Percentiles rank a stretch among this genome's conserved stretches.
These are phyloP conservation scores for Ophiocordyceps unilateralis DNA, from an alignment of 2,329 filamentous ascomycete genomes.

Conservation along the genomic window DNA sequence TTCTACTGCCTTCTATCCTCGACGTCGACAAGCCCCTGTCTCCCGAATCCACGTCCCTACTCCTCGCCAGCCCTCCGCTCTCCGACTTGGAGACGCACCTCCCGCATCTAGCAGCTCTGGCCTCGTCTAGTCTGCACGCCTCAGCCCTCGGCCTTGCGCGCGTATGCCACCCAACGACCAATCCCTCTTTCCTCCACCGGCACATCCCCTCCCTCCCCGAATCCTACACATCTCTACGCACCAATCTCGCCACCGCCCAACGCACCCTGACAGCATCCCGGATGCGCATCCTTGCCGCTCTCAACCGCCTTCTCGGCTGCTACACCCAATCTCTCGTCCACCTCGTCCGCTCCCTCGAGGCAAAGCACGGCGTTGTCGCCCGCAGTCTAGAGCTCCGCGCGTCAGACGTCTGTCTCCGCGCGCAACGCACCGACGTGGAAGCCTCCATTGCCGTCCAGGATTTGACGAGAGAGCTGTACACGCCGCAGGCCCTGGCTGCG, in stretches of 20 bases:
- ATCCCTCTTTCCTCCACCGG: conserved; percentile 41
- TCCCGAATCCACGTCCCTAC: conserved; percentile 18
- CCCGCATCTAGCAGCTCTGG: conserved; percentile 25
- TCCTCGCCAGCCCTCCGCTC: conserved; percentile 34
- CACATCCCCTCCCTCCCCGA: conserved; percentile 30
- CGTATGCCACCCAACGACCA: conserved; percentile 29
- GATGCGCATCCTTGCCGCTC: conserved; percentile 17
- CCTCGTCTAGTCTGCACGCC: conserved; percentile 31
- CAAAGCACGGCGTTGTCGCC: conserved; percentile 35
- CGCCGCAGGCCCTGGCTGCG: conserved; percentile 22
- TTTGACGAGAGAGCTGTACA: conserved; percentile 24
- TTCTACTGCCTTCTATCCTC: conserved; percentile 34
- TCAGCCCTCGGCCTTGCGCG: conserved; percentile 31
- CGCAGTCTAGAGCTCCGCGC: conserved; percentile 34
- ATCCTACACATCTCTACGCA: conserved; percentile 19
- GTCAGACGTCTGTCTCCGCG: conserved; percentile 23
- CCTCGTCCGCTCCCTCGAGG: conserved; percentile 33
- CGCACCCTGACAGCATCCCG: conserved; percentile 20
- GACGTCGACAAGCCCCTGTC: conserved; percentile 17
- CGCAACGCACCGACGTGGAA: conserved; percentile 23
- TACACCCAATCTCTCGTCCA: conserved; percentile 21
- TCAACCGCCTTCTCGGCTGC: conserved; percentile 21
- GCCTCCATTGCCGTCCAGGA: conserved; percentile 16
- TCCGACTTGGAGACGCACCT: conserved; percentile 28
- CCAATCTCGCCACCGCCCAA: conserved; percentile 13